These are phyloP conservation scores for Canavalia gladiata DNA, from an alignment of 306 rosid genomes.

Conservation along the genomic window DNA sequence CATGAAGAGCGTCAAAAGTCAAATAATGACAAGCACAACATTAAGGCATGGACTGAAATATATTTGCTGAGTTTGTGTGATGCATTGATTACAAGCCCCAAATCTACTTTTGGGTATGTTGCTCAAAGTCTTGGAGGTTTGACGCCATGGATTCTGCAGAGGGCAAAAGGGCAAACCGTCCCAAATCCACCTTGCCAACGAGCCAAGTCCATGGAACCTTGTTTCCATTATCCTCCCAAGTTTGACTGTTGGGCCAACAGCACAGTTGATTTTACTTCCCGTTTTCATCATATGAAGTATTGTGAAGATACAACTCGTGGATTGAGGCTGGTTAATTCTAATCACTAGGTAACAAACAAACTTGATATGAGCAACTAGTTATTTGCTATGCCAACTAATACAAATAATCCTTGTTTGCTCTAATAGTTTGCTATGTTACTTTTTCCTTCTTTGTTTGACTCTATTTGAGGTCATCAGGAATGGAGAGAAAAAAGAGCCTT, in stretches of 20 bases:
- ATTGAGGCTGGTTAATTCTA: constrained; percentile 59
- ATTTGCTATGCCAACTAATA: constrained; percentile 3
- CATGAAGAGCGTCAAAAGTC: constrained; percentile 80
- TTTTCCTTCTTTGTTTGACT: constrained; percentile 1
- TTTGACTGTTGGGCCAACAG: constrained; percentile 67
- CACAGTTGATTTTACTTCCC: constrained; percentile 60
- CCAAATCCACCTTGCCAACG: constrained; percentile 75
- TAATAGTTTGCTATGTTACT: not conserved
- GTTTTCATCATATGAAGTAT: constrained; percentile 67
- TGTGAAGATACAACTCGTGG: constrained; percentile 83
- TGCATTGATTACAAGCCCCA: constrained; percentile 74
- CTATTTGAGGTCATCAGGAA: not conserved
- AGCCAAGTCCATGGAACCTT: constrained; percentile 83
- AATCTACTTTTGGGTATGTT: constrained; percentile 88
- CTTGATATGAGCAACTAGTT: not conserved
- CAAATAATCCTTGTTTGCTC: not conserved
- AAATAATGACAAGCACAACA: constrained; percentile 65
- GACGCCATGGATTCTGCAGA: constrained; percentile 81
- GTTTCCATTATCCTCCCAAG: constrained; percentile 82
- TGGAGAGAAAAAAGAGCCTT: not conserved
- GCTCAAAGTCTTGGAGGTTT: constrained; percentile 85
- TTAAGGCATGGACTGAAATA: constrained; percentile 81
- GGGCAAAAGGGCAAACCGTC: constrained; percentile 59
- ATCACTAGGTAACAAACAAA: constrained; percentile 36
- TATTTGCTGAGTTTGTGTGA: constrained; percentile 77